Base-by-base conservation (phyloP, 805 yeast species). In the Saccharomycopsis sp. region DNA sequence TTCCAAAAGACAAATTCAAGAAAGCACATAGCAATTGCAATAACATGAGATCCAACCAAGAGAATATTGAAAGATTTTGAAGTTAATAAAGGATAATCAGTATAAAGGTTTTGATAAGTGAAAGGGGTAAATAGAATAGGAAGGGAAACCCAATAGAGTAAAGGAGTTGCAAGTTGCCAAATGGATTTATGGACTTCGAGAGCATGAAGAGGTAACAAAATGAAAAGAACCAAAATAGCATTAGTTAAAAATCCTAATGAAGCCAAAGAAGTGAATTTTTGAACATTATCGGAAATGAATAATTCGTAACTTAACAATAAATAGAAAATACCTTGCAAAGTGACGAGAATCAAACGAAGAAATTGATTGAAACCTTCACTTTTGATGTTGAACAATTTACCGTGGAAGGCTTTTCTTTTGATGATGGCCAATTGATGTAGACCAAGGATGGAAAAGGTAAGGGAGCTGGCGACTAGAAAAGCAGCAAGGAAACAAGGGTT, bases 171-270 rank as follows among this genome's bases (percentile, higher is more conserved):
- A 5, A 36, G 18, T 23, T 44, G 49, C 42, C 45, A 38, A 19
- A 44, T 38, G 19, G 45, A 44, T 12, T 36, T 37, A 29, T 46
- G 43, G 14, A 37, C 43, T 37, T 46, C 49, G 4, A 38, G 20
- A 14, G 31, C 15, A 33, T 46, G 47, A 13, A 46, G 32, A n/a
- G 49, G 49, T 13, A 46, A 31, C 18, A 41, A 14, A 17, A 36
- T 36, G 3, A 31, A 31, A 12, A 25, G 17, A 4, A 46, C 10
- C 15, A 39, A 15, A 12, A 37, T 13, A 18, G 20, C 13, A n/a
- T 17, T 41, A 3, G 35, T 5, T 4, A 44, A 37, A 19, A 20
- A 31, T 9, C 34, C 20, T 6, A 46, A 15, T 13, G 31, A 20
- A 19, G 29, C 10, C 4, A 30, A 13, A 17, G 13, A n/a, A 8